phyloP scores from a whole-genome alignment of 306 rosid genomes.

The Malus fusca region DNA sequence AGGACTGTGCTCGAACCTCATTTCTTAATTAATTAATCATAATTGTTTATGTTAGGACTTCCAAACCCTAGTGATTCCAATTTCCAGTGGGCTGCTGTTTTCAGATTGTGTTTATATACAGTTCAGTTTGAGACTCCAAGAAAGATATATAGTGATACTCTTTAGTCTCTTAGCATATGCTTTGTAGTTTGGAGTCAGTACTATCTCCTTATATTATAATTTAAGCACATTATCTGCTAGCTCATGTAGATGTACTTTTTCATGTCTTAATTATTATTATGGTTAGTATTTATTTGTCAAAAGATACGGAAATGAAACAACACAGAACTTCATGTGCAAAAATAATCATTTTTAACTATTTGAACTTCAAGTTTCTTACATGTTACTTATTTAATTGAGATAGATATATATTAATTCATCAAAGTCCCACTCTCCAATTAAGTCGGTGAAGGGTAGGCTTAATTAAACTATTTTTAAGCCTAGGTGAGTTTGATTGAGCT shows the following conservation, averaged over 20 bases:
- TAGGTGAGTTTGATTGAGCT: neutral
- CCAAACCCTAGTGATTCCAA: neutral
- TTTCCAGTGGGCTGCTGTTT: neutral
- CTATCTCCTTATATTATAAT: neutral
- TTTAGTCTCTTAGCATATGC: constrained; percentile 1
- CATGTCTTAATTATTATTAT: neutral
- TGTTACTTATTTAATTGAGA: neutral
- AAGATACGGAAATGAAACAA: neutral
- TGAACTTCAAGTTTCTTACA: neutral
- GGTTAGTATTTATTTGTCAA: no score
- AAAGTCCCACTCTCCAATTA: neutral
- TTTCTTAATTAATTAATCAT: neutral
- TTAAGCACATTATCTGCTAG: neutral
- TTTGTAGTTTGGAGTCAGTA: neutral
- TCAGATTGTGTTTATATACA: neutral
- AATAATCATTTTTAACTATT: no score
- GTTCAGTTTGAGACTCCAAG: constrained; percentile 7
- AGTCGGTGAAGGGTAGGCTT: neutral
- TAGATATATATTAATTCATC: neutral
- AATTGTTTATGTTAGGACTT: neutral
- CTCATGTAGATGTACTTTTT: neutral
- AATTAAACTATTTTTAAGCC: neutral
- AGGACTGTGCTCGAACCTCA: neutral
- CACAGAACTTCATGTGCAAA: neutral
- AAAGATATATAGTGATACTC: neutral